A percentile compares a stretch with the other conserved stretches of the same genome.
These are phyloP conservation scores for Mucor sp. DNA, from an alignment of 371 early-diverging fungal genomes.

Conservation along the genomic window DNA sequence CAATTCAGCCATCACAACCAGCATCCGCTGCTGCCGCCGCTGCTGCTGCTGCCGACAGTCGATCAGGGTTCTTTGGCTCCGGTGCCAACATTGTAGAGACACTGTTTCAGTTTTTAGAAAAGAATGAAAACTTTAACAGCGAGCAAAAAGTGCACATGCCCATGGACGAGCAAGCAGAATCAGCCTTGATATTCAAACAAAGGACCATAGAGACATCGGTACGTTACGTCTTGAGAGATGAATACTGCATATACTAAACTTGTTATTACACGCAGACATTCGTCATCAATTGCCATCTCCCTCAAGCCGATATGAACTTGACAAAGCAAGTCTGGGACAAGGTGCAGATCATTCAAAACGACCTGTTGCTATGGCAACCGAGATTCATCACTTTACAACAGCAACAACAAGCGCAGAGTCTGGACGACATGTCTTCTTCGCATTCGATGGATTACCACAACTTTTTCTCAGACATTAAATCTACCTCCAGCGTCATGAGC, in stretches of 20 bases:
- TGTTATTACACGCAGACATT: slow-evolving; percentile 50
- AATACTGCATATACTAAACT: no score
- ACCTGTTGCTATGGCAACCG: slow-evolving; percentile 69
- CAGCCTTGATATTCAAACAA: slow-evolving; percentile 66
- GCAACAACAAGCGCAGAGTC: background rate
- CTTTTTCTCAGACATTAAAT: background rate
- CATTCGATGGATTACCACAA: background rate
- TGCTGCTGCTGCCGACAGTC: slow-evolving; percentile 12
- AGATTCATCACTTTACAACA: slow-evolving; percentile 22
- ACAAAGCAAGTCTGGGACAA: slow-evolving; percentile 64
- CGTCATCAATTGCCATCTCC: slow-evolving; percentile 69
- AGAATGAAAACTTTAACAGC: slow-evolving; percentile 39
- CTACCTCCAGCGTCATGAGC: slow-evolving; percentile 30
- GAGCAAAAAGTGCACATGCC: slow-evolving; percentile 57
- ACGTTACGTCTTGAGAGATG: slow-evolving; percentile 8
- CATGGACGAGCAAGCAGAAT: slow-evolving; percentile 62
- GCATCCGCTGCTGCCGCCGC: background rate
- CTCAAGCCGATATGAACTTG: slow-evolving; percentile 59
- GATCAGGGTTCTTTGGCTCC: slow-evolving; percentile 35
- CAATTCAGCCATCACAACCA: slow-evolving; percentile 30
- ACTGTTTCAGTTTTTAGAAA: slow-evolving; percentile 37
- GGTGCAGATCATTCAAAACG: slow-evolving; percentile 71
- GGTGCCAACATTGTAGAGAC: slow-evolving; percentile 42
- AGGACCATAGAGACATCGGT: slow-evolving; percentile 66
- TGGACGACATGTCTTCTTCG: background rate